Conservation (phyloP, 768 basidiomycete species). For the Pleurotus sapidus region DNA sequence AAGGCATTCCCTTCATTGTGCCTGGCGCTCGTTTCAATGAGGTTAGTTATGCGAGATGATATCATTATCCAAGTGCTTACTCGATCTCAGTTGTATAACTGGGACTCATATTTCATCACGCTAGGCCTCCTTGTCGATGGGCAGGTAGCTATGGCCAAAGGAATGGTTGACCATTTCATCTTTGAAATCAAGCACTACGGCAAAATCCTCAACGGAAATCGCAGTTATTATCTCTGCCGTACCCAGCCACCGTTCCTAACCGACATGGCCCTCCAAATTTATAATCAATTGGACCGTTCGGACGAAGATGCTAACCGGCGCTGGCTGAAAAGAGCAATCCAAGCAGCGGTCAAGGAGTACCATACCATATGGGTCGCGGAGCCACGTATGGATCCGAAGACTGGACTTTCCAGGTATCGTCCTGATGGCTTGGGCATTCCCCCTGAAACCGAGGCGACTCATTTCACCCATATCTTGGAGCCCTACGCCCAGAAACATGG, state of each 20-base stretch:
- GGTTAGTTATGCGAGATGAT: constrained; percentile 39
- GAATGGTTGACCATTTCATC: constrained; percentile 98
- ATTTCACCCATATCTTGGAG: constrained; percentile 97
- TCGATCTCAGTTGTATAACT: constrained; percentile 74
- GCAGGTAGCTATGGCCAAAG: constrained; percentile 90
- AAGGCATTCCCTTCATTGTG: constrained; percentile 96
- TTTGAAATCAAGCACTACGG: constrained; percentile 98
- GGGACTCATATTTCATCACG: constrained; percentile 94
- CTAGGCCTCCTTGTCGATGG: constrained; percentile 95
- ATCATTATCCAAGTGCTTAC: constrained; percentile 9
- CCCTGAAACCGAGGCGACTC: constrained; percentile 97
- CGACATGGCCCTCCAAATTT: constrained; percentile 97
- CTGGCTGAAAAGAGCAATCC: constrained; percentile 95
- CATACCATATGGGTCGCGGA: constrained; percentile 96
- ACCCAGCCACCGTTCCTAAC: constrained; percentile 98
- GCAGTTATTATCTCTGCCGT: constrained; percentile 92
- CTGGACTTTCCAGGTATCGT: constrained; percentile 91
- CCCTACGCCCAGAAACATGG: constrained; percentile 93
- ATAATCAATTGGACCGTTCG: constrained; percentile 89
- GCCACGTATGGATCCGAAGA: constrained; percentile 92
- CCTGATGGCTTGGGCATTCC: constrained; percentile 95
- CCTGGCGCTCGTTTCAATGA: constrained; percentile 95
- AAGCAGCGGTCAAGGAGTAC: constrained; percentile 98
- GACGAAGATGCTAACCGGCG: constrained; percentile 76
- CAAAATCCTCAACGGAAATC: constrained; percentile 95